Base-by-base conservation (phyloP, 192 early-diverging fungal species). In the Coemansia erecta region DNA sequence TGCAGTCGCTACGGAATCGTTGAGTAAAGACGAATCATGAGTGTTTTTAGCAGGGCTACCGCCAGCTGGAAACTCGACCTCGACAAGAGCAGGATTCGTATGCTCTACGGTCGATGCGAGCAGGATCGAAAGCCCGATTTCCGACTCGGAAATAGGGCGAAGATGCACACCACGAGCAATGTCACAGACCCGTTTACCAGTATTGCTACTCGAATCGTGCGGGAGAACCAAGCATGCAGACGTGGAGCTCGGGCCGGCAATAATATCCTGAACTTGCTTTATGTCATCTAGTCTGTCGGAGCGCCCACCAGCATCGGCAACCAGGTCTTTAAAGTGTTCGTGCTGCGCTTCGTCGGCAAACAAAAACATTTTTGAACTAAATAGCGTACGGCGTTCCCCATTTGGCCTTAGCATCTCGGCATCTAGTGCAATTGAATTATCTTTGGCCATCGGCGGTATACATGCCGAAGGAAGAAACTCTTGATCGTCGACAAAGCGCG, bases 131-230 rank as follows among this genome's bases (percentile, higher is more conserved):
- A 76, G 63, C 13, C 73, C 56, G 12, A 76, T 66, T 45, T 76
- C 73, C 2, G 73, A 76, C 33, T 70, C 73, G 1, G 73, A 66
- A 31, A 76, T 66, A 11, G 73, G 67, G 13, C 58, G 56, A 13
- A 60, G 22, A 9, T 49, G 21, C 8, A 68, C 39, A 9, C 42
- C 0, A 12, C 47, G 50, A 3, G 73, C 73, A 11, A 21, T 31
- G 2, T 23, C 22, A 4, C 11, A 5, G 9, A 56, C 41, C 31
- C 14, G 21, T 5, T 40, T 35, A 8, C 42, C 54, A 4, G 19
- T 9, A 26, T 41, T 18, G 17, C n/a, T 43, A 35, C 41, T 14
- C 19, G 41, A 18, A 10, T 44, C 54, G 22, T 26, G 52, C 6
- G 52, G 52, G 4, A 33, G 35, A 15, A 53, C 52, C 14, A 53